Conservation (phyloP, 2,329 filamentous ascomycete genomes). For the Penicillium sp. region DNA sequence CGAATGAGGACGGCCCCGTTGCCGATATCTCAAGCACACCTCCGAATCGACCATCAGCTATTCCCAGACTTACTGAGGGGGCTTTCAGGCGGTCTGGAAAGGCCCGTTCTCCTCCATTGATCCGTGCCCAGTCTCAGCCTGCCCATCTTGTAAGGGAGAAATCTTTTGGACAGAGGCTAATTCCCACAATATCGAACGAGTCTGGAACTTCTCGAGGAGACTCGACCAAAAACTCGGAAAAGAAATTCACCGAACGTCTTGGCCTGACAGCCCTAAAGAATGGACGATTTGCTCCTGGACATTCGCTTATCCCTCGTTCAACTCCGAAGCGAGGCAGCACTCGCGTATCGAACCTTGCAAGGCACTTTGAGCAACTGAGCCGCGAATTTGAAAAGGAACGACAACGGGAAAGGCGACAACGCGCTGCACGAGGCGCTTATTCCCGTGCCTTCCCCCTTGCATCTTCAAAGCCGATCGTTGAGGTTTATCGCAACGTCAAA, state of each 20-base stretch:
- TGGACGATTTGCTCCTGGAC: constrained; percentile 49
- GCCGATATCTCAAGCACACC: constrained; percentile 25
- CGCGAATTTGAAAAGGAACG: constrained; percentile 96
- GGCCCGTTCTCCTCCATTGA: constrained; percentile 49
- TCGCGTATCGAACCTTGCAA: constrained; percentile 86
- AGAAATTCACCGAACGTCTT: constrained; percentile 74
- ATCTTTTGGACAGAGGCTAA: constrained; percentile 26
- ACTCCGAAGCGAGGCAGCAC: constrained; percentile 70
- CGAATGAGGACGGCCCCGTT: constrained; percentile 16
- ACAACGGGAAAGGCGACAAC: constrained; percentile 76
- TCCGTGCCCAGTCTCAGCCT: constrained; percentile 56
- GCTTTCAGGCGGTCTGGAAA: constrained; percentile 40
- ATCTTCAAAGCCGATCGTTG: constrained; percentile 91
- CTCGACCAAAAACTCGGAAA: constrained; percentile 57
- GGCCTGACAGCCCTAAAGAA: constrained; percentile 67
- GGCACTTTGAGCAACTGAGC: constrained; percentile 95
- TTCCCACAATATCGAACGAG: constrained; percentile 24
- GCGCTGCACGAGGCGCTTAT: constrained; percentile 73
- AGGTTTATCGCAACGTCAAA: constrained; percentile 91
- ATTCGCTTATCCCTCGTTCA: constrained; percentile 85
- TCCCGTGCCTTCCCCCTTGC: constrained; percentile 85
- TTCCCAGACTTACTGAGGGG: constrained; percentile 43
- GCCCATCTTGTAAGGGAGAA: constrained; percentile 38
- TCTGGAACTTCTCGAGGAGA: constrained; percentile 26
- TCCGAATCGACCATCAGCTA: constrained; percentile 38